Evolutionary conservation across 192 early-diverging fungal species (phyloP), one percentile per base, ranked within the genome.

Genomic region (Paraglomus brasilianum): DNA sequence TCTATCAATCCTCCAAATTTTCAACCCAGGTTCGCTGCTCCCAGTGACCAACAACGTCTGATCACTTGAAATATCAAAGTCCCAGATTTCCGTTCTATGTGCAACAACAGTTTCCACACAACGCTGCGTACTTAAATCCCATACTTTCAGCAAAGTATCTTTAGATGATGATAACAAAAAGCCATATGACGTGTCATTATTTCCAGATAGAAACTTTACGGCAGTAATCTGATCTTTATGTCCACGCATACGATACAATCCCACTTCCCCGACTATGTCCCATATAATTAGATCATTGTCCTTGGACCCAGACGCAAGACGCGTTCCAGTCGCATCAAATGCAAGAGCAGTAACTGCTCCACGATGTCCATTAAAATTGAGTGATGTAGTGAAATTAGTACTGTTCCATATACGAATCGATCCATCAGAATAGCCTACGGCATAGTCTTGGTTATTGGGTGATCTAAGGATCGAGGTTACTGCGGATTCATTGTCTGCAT

Each of bases 271-370:
- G 30, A 97, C 86, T 6, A 96, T 82, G 72, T 98, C 95, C 96
- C 96, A 98, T 24, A 98, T 71, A 71, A 98, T 90, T 38, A 98
- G 69, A 77, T 98, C 94, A 5, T 95, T 98, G 71, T 98, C 96
- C 60, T 77, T 86, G 17, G 94, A 90, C 17, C 95, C 96, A 5
- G 95, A 97, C 0, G 89, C 95, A 21, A 98, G 84, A 11, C 89
- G 81, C 15, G 90, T 86, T 21, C 95, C 95, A 45, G 81, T 78
- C 14, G 78, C 72, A 53, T 97, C 94, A 72, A 93, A 98, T 15
- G 85, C 76, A 19, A 98, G 76, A 9, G 93, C 85, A 42, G 95
- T 87, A 3, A 98, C 90, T 2, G 92, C 87, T 3, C 90, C 86
- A 39, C 88, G 85, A 82, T 98, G 96, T 10, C 96, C 96, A 72